phyloP scores from a whole-genome alignment of 2,329 filamentous ascomycete genomes.

The Sporothrix variecibatus region DNA sequence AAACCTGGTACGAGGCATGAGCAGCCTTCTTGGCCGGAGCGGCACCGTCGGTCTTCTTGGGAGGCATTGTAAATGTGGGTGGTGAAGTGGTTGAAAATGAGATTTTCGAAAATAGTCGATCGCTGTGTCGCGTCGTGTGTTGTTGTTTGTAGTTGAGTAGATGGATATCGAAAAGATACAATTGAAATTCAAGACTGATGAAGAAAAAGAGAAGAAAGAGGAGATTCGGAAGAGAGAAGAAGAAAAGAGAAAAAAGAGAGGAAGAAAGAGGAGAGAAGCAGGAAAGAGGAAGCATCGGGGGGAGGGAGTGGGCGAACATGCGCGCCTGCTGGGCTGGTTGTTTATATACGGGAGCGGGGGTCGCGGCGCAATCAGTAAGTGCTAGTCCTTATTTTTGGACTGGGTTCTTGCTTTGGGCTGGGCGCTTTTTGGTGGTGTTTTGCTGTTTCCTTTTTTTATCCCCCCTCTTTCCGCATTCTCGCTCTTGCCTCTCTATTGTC shows the following conservation, averaged over 20 bases:
- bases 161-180: constrained; percentile 26
- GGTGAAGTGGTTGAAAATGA: constrained; percentile 15
- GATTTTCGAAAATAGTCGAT: neutral
- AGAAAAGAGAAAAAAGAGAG: constrained; percentile 18
- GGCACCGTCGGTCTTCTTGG: constrained; percentile 55
- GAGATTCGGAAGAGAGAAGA: constrained; percentile 1
- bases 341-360: constrained; percentile 62
- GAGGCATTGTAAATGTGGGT: constrained; percentile 48
- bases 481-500: neutral
- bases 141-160: constrained; percentile 34
- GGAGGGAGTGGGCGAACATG: constrained; percentile 44
- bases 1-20: constrained; percentile 62
- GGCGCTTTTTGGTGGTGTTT: constrained; percentile 6
- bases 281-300: constrained; percentile 44
- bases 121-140: constrained; percentile 22
- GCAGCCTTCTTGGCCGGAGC: constrained; percentile 51
- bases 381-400: constrained; percentile 16
- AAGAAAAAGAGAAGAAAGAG: constrained; percentile 6
- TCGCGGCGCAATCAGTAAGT: constrained; percentile 59
- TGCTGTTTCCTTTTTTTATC: constrained; percentile 15
- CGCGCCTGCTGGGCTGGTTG: constrained; percentile 57
- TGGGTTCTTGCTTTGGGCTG: constrained; percentile 18
- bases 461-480: constrained; percentile 1
- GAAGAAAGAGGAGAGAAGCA: constrained; percentile 27
- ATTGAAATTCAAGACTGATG: constrained; percentile 23